Evolutionary conservation across 495 filamentous ascomycete genomes (phyloP).

Genomic region (Articulospora tetracladia): DNA sequence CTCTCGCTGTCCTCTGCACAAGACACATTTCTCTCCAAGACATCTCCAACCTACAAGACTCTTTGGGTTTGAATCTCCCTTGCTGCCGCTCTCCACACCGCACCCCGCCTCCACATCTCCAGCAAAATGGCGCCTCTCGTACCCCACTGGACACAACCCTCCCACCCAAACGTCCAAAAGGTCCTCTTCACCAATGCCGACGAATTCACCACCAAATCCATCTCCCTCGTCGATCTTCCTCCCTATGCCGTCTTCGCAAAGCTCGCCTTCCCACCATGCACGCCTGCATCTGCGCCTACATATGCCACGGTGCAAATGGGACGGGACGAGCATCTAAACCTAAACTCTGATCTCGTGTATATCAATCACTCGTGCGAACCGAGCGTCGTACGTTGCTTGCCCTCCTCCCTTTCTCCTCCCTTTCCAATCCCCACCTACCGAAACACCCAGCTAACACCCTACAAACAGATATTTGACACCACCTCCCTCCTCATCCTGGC

Average conservation of each 20-base stretch:
- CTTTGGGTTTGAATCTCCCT: too few relatives aligned
- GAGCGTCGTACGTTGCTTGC: slow-evolving; percentile 42
- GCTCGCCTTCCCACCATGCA: slow-evolving; percentile 50
- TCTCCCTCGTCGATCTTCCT: slow-evolving; percentile 57
- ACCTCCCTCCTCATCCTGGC: slow-evolving; percentile 57
- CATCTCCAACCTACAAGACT: too few relatives aligned
- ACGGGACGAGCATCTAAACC: slow-evolving; percentile 58
- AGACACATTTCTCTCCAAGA: too few relatives aligned
- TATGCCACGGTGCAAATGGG: slow-evolving; percentile 70
- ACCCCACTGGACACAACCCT: slow-evolving; percentile 49
- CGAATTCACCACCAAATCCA: slow-evolving; percentile 56
- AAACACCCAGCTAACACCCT: not conserved
- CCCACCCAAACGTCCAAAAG: slow-evolving; percentile 45
- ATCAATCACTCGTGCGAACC: slow-evolving; percentile 74
- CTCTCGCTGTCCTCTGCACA: too few relatives aligned
- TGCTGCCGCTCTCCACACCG: not conserved
- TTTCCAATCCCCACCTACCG: not conserved
- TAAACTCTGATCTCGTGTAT: slow-evolving; percentile 72
- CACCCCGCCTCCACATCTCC: not conserved
- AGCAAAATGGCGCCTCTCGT: slow-evolving; percentile 41
- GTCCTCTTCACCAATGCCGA: slow-evolving; percentile 33
- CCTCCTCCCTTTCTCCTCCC: not conserved
- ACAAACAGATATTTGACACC: slow-evolving; percentile 60
- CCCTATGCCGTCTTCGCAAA: slow-evolving; percentile 58
- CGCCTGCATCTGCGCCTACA: slow-evolving; percentile 46